Conservation (phyloP, 2,329 filamentous ascomycete genomes). For the Sclerotinia sclerotiorum region DNA sequence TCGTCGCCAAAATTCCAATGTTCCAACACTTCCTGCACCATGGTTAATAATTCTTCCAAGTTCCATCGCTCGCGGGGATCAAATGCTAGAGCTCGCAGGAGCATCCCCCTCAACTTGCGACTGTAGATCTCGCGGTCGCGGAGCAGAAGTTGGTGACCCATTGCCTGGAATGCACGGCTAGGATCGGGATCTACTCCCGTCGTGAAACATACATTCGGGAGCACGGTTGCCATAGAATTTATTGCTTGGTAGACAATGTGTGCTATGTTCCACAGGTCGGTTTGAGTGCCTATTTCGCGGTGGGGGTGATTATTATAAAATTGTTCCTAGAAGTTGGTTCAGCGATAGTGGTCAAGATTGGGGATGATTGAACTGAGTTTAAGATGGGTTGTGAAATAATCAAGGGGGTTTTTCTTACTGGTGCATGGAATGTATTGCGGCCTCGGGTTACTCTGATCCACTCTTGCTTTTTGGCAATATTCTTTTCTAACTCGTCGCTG, state of each 20-base stretch:
- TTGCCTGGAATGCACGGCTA: not conserved
- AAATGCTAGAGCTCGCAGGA: not conserved
- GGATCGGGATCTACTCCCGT: not conserved
- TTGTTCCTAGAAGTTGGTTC: slow-evolving; percentile 6
- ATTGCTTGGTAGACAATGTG: not conserved
- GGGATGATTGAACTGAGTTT: not conserved
- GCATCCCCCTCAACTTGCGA: not conserved
- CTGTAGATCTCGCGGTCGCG: not conserved
- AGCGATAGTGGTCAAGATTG: not conserved
- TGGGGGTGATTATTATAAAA: not conserved
- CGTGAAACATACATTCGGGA: not conserved
- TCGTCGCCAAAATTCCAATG: slow-evolving; percentile 11
- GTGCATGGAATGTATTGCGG: slow-evolving; percentile 5
- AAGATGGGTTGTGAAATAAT: not conserved
- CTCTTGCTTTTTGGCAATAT: not conserved
- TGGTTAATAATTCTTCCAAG: not conserved
- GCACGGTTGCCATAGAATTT: rapidly evolving
- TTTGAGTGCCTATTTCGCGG: not conserved
- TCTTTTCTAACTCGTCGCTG: not conserved
- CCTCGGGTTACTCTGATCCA: not conserved
- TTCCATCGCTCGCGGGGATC: not conserved
- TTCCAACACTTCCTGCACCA: not conserved
- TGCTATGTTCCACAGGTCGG: slow-evolving; percentile 3
- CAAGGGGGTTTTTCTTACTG: not conserved
- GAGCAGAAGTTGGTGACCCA: not conserved